Conservation (phyloP, 2,329 filamentous ascomycete genomes). For the Aspergillus eucalypticola region DNA sequence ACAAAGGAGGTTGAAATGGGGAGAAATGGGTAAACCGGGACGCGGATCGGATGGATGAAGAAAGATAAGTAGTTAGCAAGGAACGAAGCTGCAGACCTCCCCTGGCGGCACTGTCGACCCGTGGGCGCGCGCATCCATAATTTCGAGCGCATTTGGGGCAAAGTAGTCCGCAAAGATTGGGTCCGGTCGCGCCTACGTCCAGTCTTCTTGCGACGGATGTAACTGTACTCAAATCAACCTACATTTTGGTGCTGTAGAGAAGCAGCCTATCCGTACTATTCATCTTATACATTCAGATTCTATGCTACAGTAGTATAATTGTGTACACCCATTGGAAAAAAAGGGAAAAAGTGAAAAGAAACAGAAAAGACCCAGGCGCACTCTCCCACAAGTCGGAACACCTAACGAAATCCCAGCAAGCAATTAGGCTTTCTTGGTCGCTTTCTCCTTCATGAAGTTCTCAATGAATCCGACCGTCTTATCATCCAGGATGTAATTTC, state of each 20-base stretch:
- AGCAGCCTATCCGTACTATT: constrained; percentile 4
- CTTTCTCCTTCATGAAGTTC: constrained; percentile 34
- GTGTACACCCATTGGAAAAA: constrained; percentile 21
- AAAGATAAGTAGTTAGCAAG: neutral
- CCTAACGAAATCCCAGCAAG: constrained; percentile 3
- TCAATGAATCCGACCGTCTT: constrained; percentile 40
- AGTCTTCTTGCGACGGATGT: neutral
- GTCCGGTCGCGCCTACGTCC: neutral
- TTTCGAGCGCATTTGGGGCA: neutral
- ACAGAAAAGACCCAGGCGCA: constrained; percentile 9
- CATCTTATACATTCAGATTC: constrained; percentile 22
- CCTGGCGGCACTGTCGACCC: constrained; percentile 2
- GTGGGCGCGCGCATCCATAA: constrained; percentile 2
- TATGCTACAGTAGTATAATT: constrained; percentile 30
- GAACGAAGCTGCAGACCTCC: neutral
- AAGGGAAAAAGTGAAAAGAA: constrained; percentile 3
- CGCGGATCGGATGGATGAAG: constrained; percentile 2
- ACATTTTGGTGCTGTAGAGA: neutral
- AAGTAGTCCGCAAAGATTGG: neutral
- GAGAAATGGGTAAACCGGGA: neutral
- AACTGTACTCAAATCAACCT: neutral
- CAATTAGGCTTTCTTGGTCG: constrained; percentile 18
- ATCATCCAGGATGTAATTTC: constrained; percentile 37
- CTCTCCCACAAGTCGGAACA: constrained; percentile 1
- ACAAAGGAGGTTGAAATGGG: neutral